phyloP scores from a whole-genome alignment of 495 filamentous ascomycete genomes.

The Penicillium taxi region DNA sequence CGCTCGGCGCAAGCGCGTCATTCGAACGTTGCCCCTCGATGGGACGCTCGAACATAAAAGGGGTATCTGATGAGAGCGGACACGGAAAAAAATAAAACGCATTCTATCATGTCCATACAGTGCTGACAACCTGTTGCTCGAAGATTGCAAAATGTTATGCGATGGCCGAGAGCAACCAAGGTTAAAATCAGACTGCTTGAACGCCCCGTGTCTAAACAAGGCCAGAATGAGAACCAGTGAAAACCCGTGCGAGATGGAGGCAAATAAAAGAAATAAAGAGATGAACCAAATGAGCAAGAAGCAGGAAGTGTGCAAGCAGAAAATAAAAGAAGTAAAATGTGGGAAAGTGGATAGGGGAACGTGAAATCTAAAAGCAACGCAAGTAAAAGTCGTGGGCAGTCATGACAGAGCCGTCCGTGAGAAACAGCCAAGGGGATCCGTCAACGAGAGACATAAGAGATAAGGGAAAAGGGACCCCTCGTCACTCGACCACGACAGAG shows the following conservation, averaged over 20 bases:
- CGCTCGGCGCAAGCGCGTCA: conserved; percentile 35
- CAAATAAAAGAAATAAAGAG: conserved; percentile 24
- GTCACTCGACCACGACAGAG: conserved; percentile 39
- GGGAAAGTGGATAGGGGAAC: conserved; percentile 17
- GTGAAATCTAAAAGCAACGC: conserved; percentile 16
- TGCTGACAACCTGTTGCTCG: conserved; percentile 41
- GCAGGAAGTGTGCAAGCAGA: conserved; percentile 6
- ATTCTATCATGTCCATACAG: conserved; percentile 71
- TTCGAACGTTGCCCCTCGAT: conserved; percentile 33
- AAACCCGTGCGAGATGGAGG: conserved; percentile 23
- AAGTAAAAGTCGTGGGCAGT: conserved; percentile 39
- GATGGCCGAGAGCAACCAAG: conserved; percentile 27
- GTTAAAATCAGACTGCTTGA: conserved; percentile 36
- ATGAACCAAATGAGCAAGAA: conserved; percentile 18
- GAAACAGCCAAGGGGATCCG: conserved; percentile 35
- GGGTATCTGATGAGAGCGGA: conserved; percentile 56
- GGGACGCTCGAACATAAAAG: conserved; percentile 35
- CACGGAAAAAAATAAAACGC: conserved; percentile 57
- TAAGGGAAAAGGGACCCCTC: conserved; percentile 36
- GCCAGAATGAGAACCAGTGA: conserved; percentile 27
- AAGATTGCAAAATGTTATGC: conserved; percentile 14
- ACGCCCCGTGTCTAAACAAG: conserved; percentile 38
- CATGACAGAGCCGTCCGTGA: conserved; percentile 46
- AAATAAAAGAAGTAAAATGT: conserved; percentile 15
- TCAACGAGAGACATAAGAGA: conserved; percentile 31